Evolutionary conservation across 2,329 filamentous ascomycete species (phyloP).

Genomic region (Monosporascus ibericus): DNA sequence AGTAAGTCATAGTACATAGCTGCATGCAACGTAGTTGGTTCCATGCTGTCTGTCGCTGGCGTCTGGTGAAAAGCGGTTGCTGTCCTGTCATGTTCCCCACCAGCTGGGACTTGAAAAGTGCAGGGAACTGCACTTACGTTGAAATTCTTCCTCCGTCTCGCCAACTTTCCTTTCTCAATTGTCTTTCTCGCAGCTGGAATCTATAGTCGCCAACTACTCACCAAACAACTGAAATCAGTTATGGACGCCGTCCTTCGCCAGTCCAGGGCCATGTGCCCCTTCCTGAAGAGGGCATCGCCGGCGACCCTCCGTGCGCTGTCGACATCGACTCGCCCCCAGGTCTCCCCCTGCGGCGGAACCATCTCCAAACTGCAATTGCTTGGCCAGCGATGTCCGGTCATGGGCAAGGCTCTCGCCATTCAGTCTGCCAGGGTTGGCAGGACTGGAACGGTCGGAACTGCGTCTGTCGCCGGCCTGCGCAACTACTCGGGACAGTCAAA

Average conservation of each 20-base stretch:
- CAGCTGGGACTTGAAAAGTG: not conserved
- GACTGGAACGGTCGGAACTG: slow-evolving; percentile 31
- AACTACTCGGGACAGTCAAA: slow-evolving; percentile 45
- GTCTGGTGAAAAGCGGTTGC: not conserved
- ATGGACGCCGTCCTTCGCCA: slow-evolving; percentile 97
- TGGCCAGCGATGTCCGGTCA: slow-evolving; percentile 92
- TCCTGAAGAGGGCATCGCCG: slow-evolving; percentile 90
- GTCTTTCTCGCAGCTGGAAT: not conserved
- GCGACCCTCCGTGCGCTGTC: slow-evolving; percentile 86
- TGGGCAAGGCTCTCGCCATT: slow-evolving; percentile 94
- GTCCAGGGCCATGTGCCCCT: slow-evolving; percentile 94
- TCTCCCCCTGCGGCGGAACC: slow-evolving; percentile 75
- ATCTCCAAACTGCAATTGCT: slow-evolving; percentile 96
- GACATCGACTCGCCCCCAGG: slow-evolving; percentile 60
- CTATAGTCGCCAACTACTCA: not conserved
- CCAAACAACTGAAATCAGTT: slow-evolving; percentile 10
- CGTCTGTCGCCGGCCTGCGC: slow-evolving; percentile 43
- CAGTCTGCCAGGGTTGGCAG: slow-evolving; percentile 58
- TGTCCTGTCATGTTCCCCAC: not conserved
- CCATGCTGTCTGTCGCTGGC: too few relatives aligned
- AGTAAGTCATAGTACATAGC: too few relatives aligned
- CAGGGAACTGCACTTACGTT: not conserved
- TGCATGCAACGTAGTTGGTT: too few relatives aligned
- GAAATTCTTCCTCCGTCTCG: not conserved
- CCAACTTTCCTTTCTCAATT: not conserved